Percentiles rank a stretch among this genome's conserved stretches.
These are phyloP conservation scores for Fusarium poae DNA, from an alignment of 2,329 filamentous ascomycete species.

Conservation along the genomic window DNA sequence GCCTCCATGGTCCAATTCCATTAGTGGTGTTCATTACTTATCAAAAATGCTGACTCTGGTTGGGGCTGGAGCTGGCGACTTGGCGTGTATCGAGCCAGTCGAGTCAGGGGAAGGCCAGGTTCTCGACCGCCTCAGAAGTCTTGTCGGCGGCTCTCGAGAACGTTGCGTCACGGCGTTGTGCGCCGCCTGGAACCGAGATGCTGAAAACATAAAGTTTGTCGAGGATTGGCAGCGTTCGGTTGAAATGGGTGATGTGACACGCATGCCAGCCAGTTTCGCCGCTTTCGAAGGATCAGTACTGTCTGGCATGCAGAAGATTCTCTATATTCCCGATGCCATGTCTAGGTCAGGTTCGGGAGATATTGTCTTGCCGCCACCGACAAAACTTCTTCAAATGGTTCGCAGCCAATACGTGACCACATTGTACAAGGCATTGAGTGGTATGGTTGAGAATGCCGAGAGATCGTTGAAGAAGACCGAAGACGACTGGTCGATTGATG, in stretches of 20 bases:
- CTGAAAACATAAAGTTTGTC: conserved; percentile 89
- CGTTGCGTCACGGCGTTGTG: conserved; percentile 87
- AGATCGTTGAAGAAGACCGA: conserved; percentile 74
- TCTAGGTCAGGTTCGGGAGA: conserved; percentile 78
- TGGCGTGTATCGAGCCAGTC: conserved; percentile 80
- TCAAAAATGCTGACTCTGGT: conserved; percentile 84
- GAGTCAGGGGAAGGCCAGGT: conserved; percentile 67
- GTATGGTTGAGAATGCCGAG: conserved; percentile 97
- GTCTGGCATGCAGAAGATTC: conserved; percentile 90
- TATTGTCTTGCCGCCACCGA: conserved; percentile 86
- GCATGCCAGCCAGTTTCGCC: conserved; percentile 88
- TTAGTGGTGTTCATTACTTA: conserved; percentile 92
- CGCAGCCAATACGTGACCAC: conserved; percentile 93
- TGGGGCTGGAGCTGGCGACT: conserved; percentile 87
- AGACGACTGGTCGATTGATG: conserved; percentile 69
- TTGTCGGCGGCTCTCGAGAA: conserved; percentile 85
- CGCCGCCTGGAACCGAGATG: conserved; percentile 92
- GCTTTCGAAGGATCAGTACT: conserved; percentile 87
- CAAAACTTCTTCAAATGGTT: conserved; percentile 91
- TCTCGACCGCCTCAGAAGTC: conserved; percentile 77
- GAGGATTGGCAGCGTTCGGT: conserved; percentile 92
- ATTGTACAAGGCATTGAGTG: conserved; percentile 91
- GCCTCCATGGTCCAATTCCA: conserved; percentile 91
- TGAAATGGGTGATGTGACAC: conserved; percentile 87
- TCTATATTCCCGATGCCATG: conserved; percentile 91